These are phyloP conservation scores for Dactylonectria estremocensis DNA, from an alignment of 2,329 filamentous ascomycete genomes.

Conservation along the genomic window DNA sequence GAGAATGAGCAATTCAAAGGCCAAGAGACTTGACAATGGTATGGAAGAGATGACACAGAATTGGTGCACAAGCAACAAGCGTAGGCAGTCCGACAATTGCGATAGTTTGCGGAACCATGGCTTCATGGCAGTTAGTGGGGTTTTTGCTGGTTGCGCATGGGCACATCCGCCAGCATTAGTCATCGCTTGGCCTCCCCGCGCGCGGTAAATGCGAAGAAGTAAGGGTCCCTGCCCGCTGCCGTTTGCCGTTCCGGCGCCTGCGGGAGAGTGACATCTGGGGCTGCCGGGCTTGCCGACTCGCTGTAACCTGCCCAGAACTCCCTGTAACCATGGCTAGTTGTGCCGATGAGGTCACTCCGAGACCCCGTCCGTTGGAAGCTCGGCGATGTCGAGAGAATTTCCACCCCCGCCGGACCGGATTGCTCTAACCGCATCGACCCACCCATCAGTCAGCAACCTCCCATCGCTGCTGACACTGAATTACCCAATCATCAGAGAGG, in stretches of 20 bases:
- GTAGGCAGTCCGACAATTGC: conserved; percentile 39
- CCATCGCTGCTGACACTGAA: conserved; percentile 12
- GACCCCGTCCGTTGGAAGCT: conserved; percentile 21
- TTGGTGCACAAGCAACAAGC: conserved; percentile 13
- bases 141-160: conserved; percentile 37
- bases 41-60: background rate
- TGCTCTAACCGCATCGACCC: background rate
- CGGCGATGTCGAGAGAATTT: conserved; percentile 25
- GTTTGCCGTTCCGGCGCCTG: background rate
- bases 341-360: conserved; percentile 10
- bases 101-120: conserved; percentile 47
- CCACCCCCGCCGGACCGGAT: conserved; percentile 1
- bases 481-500: conserved; percentile 12
- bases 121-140: conserved; percentile 44
- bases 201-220: conserved; percentile 32
- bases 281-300: conserved; percentile 5
- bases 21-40: background rate
- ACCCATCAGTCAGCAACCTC: conserved; percentile 28
- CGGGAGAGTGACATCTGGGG: background rate
- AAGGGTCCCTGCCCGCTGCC: background rate
- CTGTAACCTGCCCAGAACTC: background rate
- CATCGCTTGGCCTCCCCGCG: conserved; percentile 36
- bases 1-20: conserved; percentile 30
- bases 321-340: background rate
- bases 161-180: conserved; percentile 38